Evolutionary conservation across 208 protist species (phyloP), one percentile per base, ranked within the genome.

Genomic region (Trypanosoma platydactyli): DNA sequence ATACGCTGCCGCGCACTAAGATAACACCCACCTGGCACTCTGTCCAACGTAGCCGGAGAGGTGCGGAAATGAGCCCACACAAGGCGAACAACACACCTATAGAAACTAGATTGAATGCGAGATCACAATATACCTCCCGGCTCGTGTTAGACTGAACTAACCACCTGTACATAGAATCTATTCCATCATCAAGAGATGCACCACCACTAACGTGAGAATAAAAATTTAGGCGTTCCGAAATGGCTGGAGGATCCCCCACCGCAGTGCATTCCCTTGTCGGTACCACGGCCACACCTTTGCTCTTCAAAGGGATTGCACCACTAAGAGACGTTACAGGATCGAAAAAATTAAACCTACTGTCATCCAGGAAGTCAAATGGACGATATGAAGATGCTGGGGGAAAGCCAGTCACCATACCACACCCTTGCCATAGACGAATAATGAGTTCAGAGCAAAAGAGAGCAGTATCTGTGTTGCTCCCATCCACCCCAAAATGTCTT

Each of bases 391-490:
- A 92, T 16, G 86, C 81, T 0, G 89, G 89, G n/a, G 81, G 67
- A 57, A 83, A 95, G 15, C 78, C 84, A 44, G 52, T 58, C 1
- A 86, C 71, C 38, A 91, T 51, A n/a, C 84, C 84, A 25, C 76
- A 67, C 1, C 71, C 71, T 25, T 84, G 80, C 83, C 84, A 92
- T n/a, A 95, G 62, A 55, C 88, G 85, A 38, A 72, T 64, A 44
- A 95, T 83, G 9, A 95, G 72, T 65, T 95, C 86, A 1, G 89
- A 84, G 72, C 89, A 95, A 54, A 92, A 76, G 65, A 92, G 79
- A 35, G 59, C 59, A 3, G 54, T 20, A 3, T 81, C 75, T 7
- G 76, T 48, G 64, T 92, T 94, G 12, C 59, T 66, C 2, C 89
- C 89, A 53, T 94, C 89, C 12, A 94, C 48, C 45, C 56, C 68